phyloP scores from a whole-genome alignment of 768 basidiomycete species.

The Thelephora aurantiotincta region DNA sequence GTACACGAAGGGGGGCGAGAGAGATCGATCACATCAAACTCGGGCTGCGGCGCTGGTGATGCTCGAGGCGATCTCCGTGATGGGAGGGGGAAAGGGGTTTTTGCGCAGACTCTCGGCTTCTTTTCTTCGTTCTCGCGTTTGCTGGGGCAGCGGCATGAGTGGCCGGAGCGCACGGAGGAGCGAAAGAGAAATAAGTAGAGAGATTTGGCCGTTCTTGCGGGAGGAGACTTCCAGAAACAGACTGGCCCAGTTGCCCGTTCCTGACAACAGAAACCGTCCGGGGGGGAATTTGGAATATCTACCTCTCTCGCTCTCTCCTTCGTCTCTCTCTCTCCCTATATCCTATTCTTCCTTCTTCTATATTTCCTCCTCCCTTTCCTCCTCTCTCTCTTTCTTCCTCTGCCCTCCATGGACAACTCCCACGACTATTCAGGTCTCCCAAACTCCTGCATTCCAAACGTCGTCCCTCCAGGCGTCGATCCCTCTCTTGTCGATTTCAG shows the following conservation, averaged over 20 bases:
- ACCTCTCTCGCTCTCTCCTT: constrained; percentile 1
- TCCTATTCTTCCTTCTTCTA: not conserved
- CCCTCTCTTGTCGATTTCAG: constrained; percentile 64
- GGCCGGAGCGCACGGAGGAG: no score
- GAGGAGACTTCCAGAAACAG: no score
- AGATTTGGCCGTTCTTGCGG: no score
- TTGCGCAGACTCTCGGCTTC: not conserved
- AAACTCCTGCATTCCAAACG: constrained; percentile 29
- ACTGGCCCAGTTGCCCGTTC: no score
- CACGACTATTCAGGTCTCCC: constrained; percentile 6
- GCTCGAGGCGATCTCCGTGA: not conserved
- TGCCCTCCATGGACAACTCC: constrained; percentile 9
- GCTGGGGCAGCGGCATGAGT: no score
- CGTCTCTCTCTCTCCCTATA: constrained; percentile 1
- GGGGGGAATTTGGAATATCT: not conserved
- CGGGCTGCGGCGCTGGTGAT: not conserved
- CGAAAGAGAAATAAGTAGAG: no score
- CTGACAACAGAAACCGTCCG: no score
- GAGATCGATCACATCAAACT: not conserved
- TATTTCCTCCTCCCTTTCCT: constrained; percentile 1
- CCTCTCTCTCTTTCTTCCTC: constrained; percentile 16
- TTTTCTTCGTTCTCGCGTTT: not conserved
- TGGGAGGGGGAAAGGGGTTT: not conserved
- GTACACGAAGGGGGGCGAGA: no score
- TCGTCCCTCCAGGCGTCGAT: constrained; percentile 41